Conservation (phyloP, 805 yeast species). For the Starmerella sp. region DNA sequence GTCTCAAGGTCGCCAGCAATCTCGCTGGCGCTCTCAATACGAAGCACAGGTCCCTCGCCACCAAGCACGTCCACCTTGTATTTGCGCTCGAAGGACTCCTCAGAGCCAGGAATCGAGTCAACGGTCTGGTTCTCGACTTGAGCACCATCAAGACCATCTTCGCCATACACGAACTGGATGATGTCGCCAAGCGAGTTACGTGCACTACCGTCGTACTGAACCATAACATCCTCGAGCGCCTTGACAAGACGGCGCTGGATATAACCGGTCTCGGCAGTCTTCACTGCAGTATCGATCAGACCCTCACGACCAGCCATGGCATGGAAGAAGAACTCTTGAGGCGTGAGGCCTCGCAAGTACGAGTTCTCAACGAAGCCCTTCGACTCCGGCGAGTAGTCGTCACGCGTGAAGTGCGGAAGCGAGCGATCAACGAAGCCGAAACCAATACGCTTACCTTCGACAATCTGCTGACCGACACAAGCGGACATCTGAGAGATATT, state of each 20-base stretch:
- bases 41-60: constrained; percentile 44
- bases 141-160: constrained; percentile 97
- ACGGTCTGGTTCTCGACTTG: constrained; percentile 94
- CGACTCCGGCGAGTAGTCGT: constrained; percentile 96
- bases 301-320: constrained; percentile 99
- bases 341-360: constrained; percentile 91
- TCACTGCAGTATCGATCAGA: constrained; percentile 97
- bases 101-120: constrained; percentile 91
- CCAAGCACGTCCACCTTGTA: constrained; percentile 81
- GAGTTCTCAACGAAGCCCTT: constrained; percentile 97
- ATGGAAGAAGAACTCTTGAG: constrained; percentile 97
- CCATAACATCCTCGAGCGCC: constrained; percentile 95
- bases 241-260: constrained; percentile 96
- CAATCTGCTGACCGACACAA: constrained; percentile 99
- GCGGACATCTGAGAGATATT: constrained; percentile 99
- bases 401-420: constrained; percentile 94
- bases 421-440: constrained; percentile 95
- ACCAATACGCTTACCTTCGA: constrained; percentile 98
- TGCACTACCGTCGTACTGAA: constrained; percentile 95
- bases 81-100: constrained; percentile 65
- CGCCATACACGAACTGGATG: constrained; percentile 94
- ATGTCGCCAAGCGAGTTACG: constrained; percentile 95
- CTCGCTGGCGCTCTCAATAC: constrained; percentile 81
- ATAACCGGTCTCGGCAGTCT: constrained; percentile 97
- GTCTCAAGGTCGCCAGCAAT: constrained; percentile 79